Base-by-base conservation (phyloP, 1,284 basidiomycete genomes). In the Ceratobasidium theobromae region DNA sequence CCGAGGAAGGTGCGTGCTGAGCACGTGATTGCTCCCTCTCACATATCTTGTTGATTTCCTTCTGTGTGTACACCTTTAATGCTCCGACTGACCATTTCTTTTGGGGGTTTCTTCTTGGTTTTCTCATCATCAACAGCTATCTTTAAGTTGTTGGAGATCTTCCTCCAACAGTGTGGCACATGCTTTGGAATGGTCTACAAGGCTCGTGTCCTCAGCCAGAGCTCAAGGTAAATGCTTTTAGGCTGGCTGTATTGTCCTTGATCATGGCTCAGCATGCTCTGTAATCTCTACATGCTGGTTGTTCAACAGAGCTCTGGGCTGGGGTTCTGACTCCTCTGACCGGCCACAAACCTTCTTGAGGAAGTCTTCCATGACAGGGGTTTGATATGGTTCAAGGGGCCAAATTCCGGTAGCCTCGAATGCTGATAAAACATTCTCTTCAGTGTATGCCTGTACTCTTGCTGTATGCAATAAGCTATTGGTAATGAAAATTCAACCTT, bases 341-440 rank as follows among this genome's bases (percentile, higher is more conserved):
- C n/a, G n/a, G 35, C 8, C 53, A 11, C 27, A 40, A 11, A 38
- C 27, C 25, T 45, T 55, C 28, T 8, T 40, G 3, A 25, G n/a
- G 40, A 58, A 58, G 9, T 58, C 41, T 18, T 46, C 1, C 54
- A 58, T 58, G 16, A 58, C 40, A 2, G 23, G 38, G 5, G 54
- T 58, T 11, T 30, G 25, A 16, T 68, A 65, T 0, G 70, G 69
- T 46, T 74, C 69, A 4, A 74, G 6, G 18, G 74, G 73, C 21
- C 62, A 57, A 4, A 74, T 69, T 8, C 76, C 74, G 21, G 70
- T 69, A 53, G 74, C 75, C 21, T 58, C 57, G 64, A 68, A 76
- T 3, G 74, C 73, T 12, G 69, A 52, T 14, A 54, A 27, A 27
- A 77, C 74, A 1, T 72, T 75, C 12, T 60, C 62, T 23, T 53